Conservation (phyloP, 257 asterid species). For the Rauvolfia tetraphylla region DNA sequence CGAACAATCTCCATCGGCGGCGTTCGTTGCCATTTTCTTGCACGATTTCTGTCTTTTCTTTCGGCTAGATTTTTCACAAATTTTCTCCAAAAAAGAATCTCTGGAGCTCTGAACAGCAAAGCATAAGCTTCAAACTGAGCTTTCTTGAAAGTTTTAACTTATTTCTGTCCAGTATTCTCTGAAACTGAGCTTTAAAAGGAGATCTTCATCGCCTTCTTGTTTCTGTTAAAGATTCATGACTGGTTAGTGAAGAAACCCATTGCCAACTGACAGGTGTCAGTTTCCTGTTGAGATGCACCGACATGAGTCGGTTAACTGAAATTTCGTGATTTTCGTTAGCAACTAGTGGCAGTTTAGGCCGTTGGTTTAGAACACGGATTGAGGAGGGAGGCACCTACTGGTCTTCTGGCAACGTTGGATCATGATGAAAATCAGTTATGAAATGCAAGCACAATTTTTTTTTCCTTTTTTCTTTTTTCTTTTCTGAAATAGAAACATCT, state of each 20-base stretch:
- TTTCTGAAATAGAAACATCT: too few species aligned
- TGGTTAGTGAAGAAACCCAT: constrained; percentile 7
- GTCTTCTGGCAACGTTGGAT: too few species aligned
- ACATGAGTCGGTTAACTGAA: constrained; percentile 11
- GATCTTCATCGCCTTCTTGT: neutral
- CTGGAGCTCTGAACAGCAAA: neutral
- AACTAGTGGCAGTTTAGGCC: too few species aligned
- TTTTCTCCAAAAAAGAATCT: neutral
- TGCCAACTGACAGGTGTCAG: constrained; percentile 19
- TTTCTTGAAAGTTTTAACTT: neutral
- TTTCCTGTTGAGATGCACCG: neutral
- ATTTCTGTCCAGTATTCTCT: neutral
- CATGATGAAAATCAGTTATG: too few species aligned
- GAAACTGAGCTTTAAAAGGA: neutral
- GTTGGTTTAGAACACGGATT: too few species aligned
- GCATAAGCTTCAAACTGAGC: neutral
- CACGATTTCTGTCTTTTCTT: neutral
- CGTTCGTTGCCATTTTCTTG: constrained; percentile 24
- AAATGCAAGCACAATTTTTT: too few species aligned
- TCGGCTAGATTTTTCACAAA: neutral
- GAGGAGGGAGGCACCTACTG: too few species aligned
- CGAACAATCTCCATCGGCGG: constrained; percentile 14
- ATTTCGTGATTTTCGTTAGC: neutral
- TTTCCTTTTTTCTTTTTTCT: too few species aligned
- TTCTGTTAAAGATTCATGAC: constrained; percentile 7